Conservation (phyloP, 140 eudicot species). For the Stevia rebaudiana region DNA sequence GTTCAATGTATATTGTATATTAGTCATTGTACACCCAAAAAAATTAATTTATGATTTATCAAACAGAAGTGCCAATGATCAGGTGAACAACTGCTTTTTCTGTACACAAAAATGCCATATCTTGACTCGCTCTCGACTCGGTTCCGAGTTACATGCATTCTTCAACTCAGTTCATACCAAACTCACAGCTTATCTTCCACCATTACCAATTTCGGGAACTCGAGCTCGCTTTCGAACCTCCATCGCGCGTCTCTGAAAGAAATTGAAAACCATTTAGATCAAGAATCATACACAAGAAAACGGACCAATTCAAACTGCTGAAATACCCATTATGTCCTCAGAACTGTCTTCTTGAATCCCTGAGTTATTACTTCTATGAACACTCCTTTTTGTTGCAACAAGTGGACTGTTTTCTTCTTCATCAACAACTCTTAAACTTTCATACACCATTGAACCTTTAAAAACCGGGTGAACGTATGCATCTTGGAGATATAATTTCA, state of each 20-base stretch:
- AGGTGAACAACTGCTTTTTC: constrained; percentile 20
- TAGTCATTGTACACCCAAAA: too few species aligned
- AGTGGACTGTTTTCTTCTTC: constrained; percentile 59
- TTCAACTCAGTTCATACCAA: constrained; percentile 13
- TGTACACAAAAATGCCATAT: constrained; percentile 9
- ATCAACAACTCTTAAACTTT: constrained; percentile 20
- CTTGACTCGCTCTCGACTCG: constrained; percentile 20
- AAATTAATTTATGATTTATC: constrained; percentile 9
- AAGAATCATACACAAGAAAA: constrained; percentile 16
- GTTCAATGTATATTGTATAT: too few species aligned
- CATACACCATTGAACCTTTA: constrained; percentile 42
- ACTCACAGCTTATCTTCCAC: neutral
- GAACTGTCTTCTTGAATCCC: constrained; percentile 30
- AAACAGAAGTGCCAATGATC: constrained; percentile 11
- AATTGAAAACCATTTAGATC: constrained; percentile 29
- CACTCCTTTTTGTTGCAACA: constrained; percentile 68
- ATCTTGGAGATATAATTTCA: constrained; percentile 64
- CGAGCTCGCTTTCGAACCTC: constrained; percentile 19
- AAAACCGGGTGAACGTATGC: constrained; percentile 86
- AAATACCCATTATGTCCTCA: constrained; percentile 33
- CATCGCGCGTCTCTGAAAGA: constrained; percentile 29
- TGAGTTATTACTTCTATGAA: constrained; percentile 31
- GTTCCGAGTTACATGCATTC: constrained; percentile 12
- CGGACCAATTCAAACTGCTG: constrained; percentile 29
- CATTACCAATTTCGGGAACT: constrained; percentile 15